Evolutionary conservation across 805 yeast species (phyloP).

Genomic region (Candida ascalaphidarum): DNA sequence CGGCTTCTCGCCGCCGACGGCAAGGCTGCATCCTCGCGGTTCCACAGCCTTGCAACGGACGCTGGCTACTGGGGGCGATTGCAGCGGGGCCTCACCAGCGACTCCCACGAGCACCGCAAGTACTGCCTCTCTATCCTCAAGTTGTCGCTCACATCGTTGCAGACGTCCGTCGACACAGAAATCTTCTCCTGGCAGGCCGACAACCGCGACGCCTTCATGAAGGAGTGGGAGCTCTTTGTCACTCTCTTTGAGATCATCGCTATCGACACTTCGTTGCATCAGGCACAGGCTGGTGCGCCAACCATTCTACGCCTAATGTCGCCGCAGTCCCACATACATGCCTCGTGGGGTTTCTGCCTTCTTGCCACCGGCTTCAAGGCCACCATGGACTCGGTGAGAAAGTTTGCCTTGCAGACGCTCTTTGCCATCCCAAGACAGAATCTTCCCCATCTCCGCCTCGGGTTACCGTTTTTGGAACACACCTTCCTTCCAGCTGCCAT

Average conservation of each 20-base stretch:
- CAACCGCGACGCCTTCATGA: slow-evolving; percentile 19
- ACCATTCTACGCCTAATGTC: slow-evolving; percentile 53
- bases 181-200: slow-evolving; percentile 38
- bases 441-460: slow-evolving; percentile 26
- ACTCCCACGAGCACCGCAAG: slow-evolving; percentile 61
- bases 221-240: slow-evolving; percentile 63
- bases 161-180: slow-evolving; percentile 19
- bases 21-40: slow-evolving; percentile 7
- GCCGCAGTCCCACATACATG: slow-evolving; percentile 43
- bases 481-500: slow-evolving; percentile 51
- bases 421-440: slow-evolving; percentile 41
- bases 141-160: slow-evolving; percentile 43
- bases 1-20: slow-evolving; percentile 33
- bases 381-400: slow-evolving; percentile 69
- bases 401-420: slow-evolving; percentile 48
- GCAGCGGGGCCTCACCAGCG: slow-evolving; percentile 47
- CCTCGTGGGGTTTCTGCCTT: slow-evolving; percentile 68
- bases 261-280: slow-evolving; percentile 79
- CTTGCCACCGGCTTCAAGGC: slow-evolving; percentile 70
- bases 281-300: slow-evolving; percentile 64
- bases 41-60: slow-evolving; percentile 17
- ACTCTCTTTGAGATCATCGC: slow-evolving; percentile 77
- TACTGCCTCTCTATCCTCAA: slow-evolving; percentile 59
- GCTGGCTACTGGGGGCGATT: slow-evolving; percentile 42
- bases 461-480: slow-evolving; percentile 35